Percentiles rank a stretch among this genome's conserved stretches.
These are phyloP conservation scores for Thraustochytrium striatum DNA, from an alignment of 352 stramenopile species.

Conservation along the genomic window DNA sequence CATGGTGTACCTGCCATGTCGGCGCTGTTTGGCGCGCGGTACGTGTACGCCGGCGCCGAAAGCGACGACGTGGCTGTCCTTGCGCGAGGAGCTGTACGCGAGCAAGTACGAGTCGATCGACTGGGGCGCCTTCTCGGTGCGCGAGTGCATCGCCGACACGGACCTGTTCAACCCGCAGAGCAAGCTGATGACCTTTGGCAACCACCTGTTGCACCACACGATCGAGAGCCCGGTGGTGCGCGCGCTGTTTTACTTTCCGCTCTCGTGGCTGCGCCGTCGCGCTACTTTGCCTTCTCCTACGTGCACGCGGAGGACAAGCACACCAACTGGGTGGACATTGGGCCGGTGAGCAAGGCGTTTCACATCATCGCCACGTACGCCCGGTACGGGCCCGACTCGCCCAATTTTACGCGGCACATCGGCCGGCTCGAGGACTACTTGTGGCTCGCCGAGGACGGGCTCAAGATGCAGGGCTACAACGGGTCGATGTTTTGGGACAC, in stretches of 20 bases:
- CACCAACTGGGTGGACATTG: constrained; percentile 84
- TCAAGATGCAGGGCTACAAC: constrained; percentile 88
- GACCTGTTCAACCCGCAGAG: constrained; percentile 81
- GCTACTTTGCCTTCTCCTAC: constrained; percentile 67
- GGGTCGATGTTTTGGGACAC: constrained; percentile 83
- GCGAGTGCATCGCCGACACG: constrained; percentile 64
- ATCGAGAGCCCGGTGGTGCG: constrained; percentile 55
- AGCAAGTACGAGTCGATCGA: constrained; percentile 64
- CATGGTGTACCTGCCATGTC: constrained; percentile 90
- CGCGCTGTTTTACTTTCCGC: constrained; percentile 58
- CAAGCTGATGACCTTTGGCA: constrained; percentile 67
- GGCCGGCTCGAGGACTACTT: constrained; percentile 79
- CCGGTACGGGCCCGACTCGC: constrained; percentile 33
- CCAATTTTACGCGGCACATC: constrained; percentile 64
- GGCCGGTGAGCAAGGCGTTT: constrained; percentile 82
- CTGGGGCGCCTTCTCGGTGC: constrained; percentile 62
- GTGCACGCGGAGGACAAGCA: constrained; percentile 78
- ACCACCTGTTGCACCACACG: constrained; percentile 69
- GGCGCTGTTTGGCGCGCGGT: constrained; percentile 74
- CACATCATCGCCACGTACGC: constrained; percentile 67
- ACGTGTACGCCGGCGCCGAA: constrained; percentile 81
- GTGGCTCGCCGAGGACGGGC: constrained; percentile 83
- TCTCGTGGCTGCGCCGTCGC: constrained; percentile 52
- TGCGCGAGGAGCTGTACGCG: constrained; percentile 71
- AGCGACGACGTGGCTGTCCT: constrained; percentile 62